Evolutionary conservation across 352 stramenopile genomes (phyloP).

Genomic region (Phytophthora tentaculata): DNA sequence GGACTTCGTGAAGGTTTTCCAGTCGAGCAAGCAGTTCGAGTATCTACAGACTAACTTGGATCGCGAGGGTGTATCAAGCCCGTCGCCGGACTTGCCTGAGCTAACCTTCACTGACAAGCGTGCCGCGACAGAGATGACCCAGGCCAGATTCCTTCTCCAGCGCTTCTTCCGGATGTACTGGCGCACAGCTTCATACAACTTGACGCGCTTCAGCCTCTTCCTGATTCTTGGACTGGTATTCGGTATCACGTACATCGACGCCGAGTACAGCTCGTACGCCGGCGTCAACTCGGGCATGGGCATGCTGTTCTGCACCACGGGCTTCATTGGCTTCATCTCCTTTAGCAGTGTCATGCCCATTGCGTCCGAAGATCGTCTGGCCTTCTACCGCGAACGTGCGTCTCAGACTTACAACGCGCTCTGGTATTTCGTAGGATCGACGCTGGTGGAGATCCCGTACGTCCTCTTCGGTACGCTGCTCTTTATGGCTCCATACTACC

Average conservation of each 20-base stretch:
- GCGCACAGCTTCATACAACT: constrained; percentile 13
- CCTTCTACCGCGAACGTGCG: constrained; percentile 89
- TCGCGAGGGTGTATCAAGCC: too few species aligned
- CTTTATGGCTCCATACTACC: constrained; percentile 23
- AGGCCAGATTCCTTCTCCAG: too few species aligned
- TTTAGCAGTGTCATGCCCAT: constrained; percentile 72
- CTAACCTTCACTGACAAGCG: too few species aligned
- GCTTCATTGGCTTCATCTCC: constrained; percentile 73
- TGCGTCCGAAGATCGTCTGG: constrained; percentile 74
- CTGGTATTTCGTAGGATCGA: constrained; percentile 30
- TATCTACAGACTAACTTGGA: too few species aligned
- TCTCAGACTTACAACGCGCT: constrained; percentile 54
- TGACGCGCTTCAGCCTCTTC: constrained; percentile 40
- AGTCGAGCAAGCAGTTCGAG: too few species aligned
- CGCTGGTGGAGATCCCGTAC: constrained; percentile 12
- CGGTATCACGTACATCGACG: too few species aligned
- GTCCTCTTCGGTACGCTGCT: constrained; percentile 13
- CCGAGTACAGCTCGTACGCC: too few species aligned
- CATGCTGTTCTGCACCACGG: constrained; percentile 73
- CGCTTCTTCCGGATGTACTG: too few species aligned
- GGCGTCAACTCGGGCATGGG: constrained; percentile 36
- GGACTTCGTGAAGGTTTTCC: constrained; percentile 6
- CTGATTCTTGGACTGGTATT: constrained; percentile 21
- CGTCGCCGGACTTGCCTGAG: too few species aligned
- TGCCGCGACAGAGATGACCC: too few species aligned